Conservation (phyloP, 495 filamentous ascomycete genomes). For the Hypoxylon perforatum region DNA sequence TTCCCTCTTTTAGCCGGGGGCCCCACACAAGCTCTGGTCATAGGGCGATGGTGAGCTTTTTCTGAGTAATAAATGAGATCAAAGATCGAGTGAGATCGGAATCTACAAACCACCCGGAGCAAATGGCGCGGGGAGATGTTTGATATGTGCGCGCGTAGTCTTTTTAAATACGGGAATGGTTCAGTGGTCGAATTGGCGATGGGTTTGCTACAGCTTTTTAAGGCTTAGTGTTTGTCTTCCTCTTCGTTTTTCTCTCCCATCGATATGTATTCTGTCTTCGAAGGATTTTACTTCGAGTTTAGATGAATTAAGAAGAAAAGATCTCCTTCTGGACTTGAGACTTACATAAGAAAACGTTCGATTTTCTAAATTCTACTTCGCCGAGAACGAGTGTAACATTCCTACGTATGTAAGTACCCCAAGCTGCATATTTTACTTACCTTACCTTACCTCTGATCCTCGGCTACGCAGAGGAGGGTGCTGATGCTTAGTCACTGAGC, state of each 20-base stretch:
- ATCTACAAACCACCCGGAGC: too few species aligned
- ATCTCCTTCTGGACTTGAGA: too few species aligned
- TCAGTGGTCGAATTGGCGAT: neutral
- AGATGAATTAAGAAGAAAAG: neutral
- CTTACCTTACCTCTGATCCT: neutral
- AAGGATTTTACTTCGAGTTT: neutral
- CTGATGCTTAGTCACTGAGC: too few species aligned
- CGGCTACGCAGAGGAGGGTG: too few species aligned
- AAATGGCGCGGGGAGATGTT: too few species aligned
- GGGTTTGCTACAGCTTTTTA: neutral
- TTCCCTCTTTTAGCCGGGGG: slow-evolving; percentile 20
- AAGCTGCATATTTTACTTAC: neutral
- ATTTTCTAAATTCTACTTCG: neutral
- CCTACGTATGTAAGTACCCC: neutral
- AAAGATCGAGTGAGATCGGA: neutral
- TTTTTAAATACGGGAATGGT: too few species aligned
- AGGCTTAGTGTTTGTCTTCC: neutral
- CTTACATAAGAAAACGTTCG: neutral
- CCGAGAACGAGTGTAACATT: neutral
- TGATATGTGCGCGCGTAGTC: too few species aligned
- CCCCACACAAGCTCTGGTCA: slow-evolving; percentile 41
- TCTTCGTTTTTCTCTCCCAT: neutral
- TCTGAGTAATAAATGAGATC: slow-evolving; percentile 31
- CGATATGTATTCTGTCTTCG: too few species aligned
- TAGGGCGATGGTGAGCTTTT: neutral